These are phyloP conservation scores for Juncus effusus DNA, from an alignment of 176 grass and related monocot species.

Conservation along the genomic window DNA sequence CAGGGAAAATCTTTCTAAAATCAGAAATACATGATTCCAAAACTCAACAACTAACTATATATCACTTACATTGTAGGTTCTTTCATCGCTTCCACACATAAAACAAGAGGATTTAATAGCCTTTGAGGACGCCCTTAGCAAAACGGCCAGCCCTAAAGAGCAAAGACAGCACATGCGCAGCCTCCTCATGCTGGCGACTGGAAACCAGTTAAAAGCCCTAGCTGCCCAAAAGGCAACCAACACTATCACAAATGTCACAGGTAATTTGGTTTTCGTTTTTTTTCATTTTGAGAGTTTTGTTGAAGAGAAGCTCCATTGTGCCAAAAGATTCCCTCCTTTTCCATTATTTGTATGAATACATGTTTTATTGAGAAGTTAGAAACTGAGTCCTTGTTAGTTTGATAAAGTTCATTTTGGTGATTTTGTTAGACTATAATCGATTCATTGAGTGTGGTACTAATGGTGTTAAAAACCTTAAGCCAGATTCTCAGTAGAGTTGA, in stretches of 20 bases:
- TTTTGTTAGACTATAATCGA: no score
- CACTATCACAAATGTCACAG: constrained; percentile 92
- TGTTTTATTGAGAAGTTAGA: no score
- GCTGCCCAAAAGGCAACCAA: constrained; percentile 74
- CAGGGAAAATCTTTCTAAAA: no score
- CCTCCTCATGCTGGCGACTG: constrained; percentile 88
- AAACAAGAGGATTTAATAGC: constrained; percentile 72
- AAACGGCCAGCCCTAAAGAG: constrained; percentile 88
- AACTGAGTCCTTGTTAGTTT: no score
- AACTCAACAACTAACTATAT: no score
- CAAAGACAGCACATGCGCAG: constrained; percentile 79
- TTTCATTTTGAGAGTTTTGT: constrained; percentile 8
- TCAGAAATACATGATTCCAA: no score
- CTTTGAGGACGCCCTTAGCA: constrained; percentile 84
- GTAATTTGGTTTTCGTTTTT: constrained; percentile 33
- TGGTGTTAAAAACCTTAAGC: no score
- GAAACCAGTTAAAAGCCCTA: constrained; percentile 91
- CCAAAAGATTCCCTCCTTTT: not conserved
- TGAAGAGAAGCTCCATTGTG: not conserved
- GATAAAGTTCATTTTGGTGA: no score
- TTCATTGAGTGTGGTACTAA: no score
- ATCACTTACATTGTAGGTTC: constrained; percentile 46
- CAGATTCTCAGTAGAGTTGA: no score
- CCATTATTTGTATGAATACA: no score
- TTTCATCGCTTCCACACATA: constrained; percentile 65